A percentile compares a stretch with the other conserved stretches of the same genome.
Conservation (phyloP, 2,329 filamentous ascomycete genomes). For the Pseudogymnoascus sp. region DNA sequence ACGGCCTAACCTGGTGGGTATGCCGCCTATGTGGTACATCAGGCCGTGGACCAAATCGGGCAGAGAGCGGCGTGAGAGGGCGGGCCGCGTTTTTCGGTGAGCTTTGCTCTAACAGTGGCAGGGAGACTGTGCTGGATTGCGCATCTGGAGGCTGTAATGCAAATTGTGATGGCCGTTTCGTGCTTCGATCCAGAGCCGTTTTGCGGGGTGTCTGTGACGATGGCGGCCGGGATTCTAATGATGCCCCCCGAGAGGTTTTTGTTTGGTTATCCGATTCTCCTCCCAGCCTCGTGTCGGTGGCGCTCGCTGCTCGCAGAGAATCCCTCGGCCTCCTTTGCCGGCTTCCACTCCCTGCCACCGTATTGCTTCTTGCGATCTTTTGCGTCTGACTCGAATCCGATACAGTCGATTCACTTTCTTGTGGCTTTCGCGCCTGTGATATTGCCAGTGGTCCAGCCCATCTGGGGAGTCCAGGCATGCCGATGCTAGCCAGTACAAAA, state of each 20-base stretch:
- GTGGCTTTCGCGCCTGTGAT: constrained; percentile 69
- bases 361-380: constrained; percentile 60
- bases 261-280: not conserved
- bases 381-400: constrained; percentile 44
- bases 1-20: constrained; percentile 50
- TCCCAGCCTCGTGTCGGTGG: constrained; percentile 21
- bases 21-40: constrained; percentile 47
- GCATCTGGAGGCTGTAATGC: constrained; percentile 40
- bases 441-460: constrained; percentile 75
- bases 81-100: constrained; percentile 44
- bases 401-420: constrained; percentile 52
- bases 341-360: constrained; percentile 46
- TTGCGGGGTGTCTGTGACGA: constrained; percentile 20
- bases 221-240: constrained; percentile 22
- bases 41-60: constrained; percentile 39
- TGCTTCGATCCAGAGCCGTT: constrained; percentile 13
- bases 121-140: constrained; percentile 57
- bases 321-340: constrained; percentile 36
- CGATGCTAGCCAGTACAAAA: constrained; percentile 68
- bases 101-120: constrained; percentile 53
- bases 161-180: constrained; percentile 23
- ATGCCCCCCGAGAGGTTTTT: constrained; percentile 25
- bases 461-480: constrained; percentile 63
- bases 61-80: constrained; percentile 49
- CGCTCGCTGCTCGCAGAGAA: constrained; percentile 32